Evolutionary conservation across 495 filamentous ascomycete genomes (phyloP), one percentile per base, ranked within the genome.

Genomic region (Penicillium goetzii): DNA sequence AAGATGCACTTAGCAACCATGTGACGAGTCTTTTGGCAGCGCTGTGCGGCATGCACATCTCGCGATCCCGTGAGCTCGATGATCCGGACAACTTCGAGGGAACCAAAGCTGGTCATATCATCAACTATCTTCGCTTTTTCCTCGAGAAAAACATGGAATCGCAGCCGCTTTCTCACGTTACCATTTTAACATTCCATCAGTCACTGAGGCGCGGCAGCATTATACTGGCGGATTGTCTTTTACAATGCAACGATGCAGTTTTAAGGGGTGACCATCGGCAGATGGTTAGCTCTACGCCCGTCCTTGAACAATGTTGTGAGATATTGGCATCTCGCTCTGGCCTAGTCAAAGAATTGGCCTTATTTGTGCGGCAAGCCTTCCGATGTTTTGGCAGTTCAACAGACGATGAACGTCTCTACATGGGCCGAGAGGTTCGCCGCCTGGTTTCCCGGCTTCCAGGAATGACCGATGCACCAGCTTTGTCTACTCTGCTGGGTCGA

Each of bases 1-100:
- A 77, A 61, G 77, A 81, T 62, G 80, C 80, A 5, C 60, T 80
- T 4, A 80, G 67, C 71, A 82, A 82, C 53, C 74, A 81, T 19
- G 62, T 72, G 30, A 70, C 72, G n/a, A 82, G 80, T 61, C 71
- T 82, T 14, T 61, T 79, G 30, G 72, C 69, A 49, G 76, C 76
- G 4, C 66, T 82, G 41, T 81, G 80, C 58, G 76, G 77, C 10
- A 80, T 82, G 73, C 75, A 74, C 50, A 74, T 80, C 30, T 73
- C 75, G 23, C 74, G 78, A 28, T 76, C 74, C 59, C 72, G 73
- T 57, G 60, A 65, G 6, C 15, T 62, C n/a, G 62, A 58, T 36
- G 40, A 59, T 3, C 40, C 32, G 14, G 61, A 73, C 9, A 60
- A 50, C 11, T 25, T 38, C 12, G 58, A 63, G 23, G 66, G 68